Evolutionary conservation across 2,329 filamentous ascomycete species (phyloP).

Genomic region (Gliomastix tumulicola): DNA sequence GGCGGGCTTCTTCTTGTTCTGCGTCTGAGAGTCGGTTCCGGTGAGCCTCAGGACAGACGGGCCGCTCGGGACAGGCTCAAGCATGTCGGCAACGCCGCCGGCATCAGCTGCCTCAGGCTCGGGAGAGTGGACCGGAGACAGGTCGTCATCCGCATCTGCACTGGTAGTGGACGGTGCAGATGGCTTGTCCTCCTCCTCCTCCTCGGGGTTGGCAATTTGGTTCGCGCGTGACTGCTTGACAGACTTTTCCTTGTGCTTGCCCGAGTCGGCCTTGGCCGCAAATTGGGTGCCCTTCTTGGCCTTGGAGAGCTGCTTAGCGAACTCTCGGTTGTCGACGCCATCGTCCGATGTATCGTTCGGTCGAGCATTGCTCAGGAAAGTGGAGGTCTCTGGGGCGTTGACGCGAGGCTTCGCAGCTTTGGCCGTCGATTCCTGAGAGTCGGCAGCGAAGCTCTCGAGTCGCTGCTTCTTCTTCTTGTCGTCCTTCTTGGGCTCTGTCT

Average conservation of each 20-base stretch:
- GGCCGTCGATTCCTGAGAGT: constrained; percentile 22
- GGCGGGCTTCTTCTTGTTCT: constrained; percentile 55
- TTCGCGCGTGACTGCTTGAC: constrained; percentile 62
- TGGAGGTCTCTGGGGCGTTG: constrained; percentile 17
- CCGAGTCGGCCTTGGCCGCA: constrained; percentile 41
- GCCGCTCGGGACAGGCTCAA: constrained; percentile 62
- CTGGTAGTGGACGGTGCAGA: constrained; percentile 65
- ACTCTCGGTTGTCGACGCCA: constrained; percentile 63
- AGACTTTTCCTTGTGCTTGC: constrained; percentile 60
- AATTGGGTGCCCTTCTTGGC: constrained; percentile 64
- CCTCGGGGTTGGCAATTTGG: constrained; percentile 35
- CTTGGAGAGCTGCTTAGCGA: constrained; percentile 66
- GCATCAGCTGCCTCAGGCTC: constrained; percentile 47
- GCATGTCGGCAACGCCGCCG: constrained; percentile 83
- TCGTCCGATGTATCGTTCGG: constrained; percentile 43
- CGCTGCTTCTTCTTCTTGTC: constrained; percentile 40
- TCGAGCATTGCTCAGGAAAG: constrained; percentile 16
- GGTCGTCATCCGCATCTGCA: constrained; percentile 74
- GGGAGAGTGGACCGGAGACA: constrained; percentile 64
- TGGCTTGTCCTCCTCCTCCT: constrained; percentile 33
- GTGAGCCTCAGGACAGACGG: constrained; percentile 76
- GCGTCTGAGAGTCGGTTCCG: constrained; percentile 48
- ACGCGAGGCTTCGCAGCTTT: constrained; percentile 17
- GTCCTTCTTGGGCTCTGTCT: constrained; percentile 27
- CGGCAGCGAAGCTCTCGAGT: constrained; percentile 29